Conservation (phyloP, 1,284 basidiomycete species). For the Cryptococcus neoformans region DNA sequence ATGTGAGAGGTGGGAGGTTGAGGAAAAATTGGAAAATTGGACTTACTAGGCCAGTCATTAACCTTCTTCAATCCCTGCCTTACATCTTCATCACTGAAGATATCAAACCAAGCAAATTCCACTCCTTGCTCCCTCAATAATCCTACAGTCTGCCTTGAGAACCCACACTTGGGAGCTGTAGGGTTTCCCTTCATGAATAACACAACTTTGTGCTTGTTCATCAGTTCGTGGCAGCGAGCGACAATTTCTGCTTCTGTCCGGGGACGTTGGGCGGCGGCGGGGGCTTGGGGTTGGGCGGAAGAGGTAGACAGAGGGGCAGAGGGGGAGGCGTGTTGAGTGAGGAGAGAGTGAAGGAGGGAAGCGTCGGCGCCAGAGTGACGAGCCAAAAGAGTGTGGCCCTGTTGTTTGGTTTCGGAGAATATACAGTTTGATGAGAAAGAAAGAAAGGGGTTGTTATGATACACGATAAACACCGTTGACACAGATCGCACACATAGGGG, state of each 20-base stretch:
- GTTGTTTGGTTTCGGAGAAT: conserved; percentile 3
- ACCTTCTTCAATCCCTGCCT: conserved; percentile 56
- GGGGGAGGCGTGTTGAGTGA: conserved; percentile 58
- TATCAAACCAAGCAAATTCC: conserved; percentile 69
- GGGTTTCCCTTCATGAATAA: conserved; percentile 98
- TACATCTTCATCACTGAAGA: conserved; percentile 66
- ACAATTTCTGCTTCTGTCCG: conserved; percentile 51
- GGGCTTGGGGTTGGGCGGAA: conserved; percentile 15
- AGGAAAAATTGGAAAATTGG: background rate
- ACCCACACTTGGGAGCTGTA: conserved; percentile 79
- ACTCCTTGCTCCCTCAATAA: conserved; percentile 61
- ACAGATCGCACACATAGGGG: background rate
- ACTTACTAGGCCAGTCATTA: conserved; percentile 51
- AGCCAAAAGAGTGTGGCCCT: conserved; percentile 87
- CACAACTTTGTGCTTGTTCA: conserved; percentile 61
- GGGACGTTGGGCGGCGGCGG: conserved; percentile 17
- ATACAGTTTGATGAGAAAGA: conserved; percentile 1
- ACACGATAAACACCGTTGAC: background rate
- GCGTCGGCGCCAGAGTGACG: conserved; percentile 83
- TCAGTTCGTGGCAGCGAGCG: conserved; percentile 57
- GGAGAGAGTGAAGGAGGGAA: conserved; percentile 60
- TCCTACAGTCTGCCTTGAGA: conserved; percentile 67
- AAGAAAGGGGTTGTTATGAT: background rate
- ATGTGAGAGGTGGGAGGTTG: background rate
- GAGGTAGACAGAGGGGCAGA: conserved; percentile 28